phyloP scores from a whole-genome alignment of 129 eudicot species.

The Artemisia tridentata region DNA sequence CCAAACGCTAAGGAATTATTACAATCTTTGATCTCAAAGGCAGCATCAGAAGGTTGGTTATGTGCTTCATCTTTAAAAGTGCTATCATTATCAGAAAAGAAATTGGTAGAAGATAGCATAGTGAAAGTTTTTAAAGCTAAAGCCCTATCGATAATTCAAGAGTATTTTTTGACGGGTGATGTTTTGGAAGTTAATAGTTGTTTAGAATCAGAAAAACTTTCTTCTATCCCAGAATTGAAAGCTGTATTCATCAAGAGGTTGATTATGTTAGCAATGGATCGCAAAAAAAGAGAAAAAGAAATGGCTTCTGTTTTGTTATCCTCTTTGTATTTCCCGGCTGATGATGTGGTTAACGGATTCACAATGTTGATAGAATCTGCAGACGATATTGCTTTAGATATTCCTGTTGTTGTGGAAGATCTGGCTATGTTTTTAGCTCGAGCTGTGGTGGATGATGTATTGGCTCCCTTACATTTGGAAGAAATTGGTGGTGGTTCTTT shows the following conservation, averaged over 20 bases:
- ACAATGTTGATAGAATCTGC: conserved; percentile 78
- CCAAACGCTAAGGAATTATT: conserved; percentile 73
- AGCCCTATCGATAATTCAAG: conserved; percentile 69
- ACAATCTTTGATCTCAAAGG: conserved; percentile 76
- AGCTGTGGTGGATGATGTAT: conserved; percentile 83
- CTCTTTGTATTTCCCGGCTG: conserved; percentile 73
- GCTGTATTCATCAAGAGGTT: conserved; percentile 70
- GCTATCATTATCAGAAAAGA: conserved; percentile 39
- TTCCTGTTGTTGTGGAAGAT: conserved; percentile 78
- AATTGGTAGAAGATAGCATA: conserved; percentile 45
- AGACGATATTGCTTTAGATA: conserved; percentile 83
- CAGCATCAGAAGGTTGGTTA: conserved; percentile 94
- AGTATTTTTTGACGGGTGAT: conserved; percentile 80
- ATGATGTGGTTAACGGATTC: conserved; percentile 79
- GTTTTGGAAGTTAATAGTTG: conserved; percentile 62
- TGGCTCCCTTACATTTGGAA: conserved; percentile 78
- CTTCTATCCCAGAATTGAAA: conserved; percentile 53
- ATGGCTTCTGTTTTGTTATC: conserved; percentile 90
- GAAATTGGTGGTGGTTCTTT: conserved; percentile 53
- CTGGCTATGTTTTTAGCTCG: conserved; percentile 84
- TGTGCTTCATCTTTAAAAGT: conserved; percentile 74
- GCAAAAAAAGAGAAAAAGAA: conserved; percentile 89
- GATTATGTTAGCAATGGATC: conserved; percentile 84
- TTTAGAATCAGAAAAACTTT: conserved; percentile 55
- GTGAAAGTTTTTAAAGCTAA: conserved; percentile 63